phyloP scores from a whole-genome alignment of 495 filamentous ascomycete species.

The Hypoxylon fuscum region DNA sequence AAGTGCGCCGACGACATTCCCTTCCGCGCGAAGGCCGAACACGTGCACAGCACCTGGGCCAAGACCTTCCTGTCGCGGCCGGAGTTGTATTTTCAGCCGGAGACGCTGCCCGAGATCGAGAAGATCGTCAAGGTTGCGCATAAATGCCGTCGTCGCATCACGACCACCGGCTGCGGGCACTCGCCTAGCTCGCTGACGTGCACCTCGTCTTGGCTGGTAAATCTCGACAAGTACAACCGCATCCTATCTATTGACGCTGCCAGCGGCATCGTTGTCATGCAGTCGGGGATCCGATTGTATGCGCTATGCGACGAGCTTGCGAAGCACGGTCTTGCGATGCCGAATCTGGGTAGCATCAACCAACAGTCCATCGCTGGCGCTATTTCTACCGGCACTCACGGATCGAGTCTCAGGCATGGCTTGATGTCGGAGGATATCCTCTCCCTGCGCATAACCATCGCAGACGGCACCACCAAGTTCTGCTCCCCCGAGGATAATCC shows the following conservation, averaged over 20 bases:
- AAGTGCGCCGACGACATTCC: conserved; percentile 59
- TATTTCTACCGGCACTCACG: conserved; percentile 92
- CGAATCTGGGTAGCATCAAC: conserved; percentile 93
- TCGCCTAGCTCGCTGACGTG: conserved; percentile 93
- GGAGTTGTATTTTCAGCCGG: conserved; percentile 87
- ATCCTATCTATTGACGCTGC: conserved; percentile 73
- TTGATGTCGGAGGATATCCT: conserved; percentile 79
- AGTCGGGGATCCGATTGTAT: conserved; percentile 84
- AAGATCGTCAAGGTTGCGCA: conserved; percentile 84
- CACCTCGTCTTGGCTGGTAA: conserved; percentile 93
- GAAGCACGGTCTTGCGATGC: conserved; percentile 78
- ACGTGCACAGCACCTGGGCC: conserved; percentile 96
- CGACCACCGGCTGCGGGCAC: conserved; percentile 85
- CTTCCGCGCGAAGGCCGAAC: conserved; percentile 75
- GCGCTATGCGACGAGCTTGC: conserved; percentile 74
- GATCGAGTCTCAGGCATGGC: conserved; percentile 84
- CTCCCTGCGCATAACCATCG: conserved; percentile 79
- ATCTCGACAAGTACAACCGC: conserved; percentile 82
- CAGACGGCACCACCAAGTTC: conserved; percentile 77
- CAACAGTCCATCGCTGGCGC: conserved; percentile 93
- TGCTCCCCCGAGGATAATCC: conserved; percentile 77
- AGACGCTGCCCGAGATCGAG: conserved; percentile 79
- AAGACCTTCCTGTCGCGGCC: conserved; percentile 87
- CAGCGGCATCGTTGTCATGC: conserved; percentile 72
- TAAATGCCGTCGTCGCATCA: conserved; percentile 78